Evolutionary conservation across 306 rosid species (phyloP), one percentile per base, ranked within the genome.

Genomic region (Trichosanthes cucumerina): DNA sequence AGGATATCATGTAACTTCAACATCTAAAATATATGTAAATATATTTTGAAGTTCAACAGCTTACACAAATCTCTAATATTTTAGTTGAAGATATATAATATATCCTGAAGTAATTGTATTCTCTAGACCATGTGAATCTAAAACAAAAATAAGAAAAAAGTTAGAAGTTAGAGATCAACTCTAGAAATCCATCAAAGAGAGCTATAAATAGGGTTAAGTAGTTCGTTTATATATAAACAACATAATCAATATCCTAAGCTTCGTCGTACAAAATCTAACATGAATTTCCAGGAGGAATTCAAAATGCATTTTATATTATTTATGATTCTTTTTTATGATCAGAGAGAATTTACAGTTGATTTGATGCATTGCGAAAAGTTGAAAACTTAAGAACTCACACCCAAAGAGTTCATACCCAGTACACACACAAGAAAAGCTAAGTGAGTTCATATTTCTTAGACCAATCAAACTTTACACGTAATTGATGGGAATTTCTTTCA

Each of bases 401-500:
- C 10, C n/a, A n/a, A 33, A 63, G 43, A 63, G 14, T 2, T 5
- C 21, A 63, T 4, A 28, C 23, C 10, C 10, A 31, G 11, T 31
- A 31, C 43, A 63, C 6, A 11, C 15, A 23, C 64, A 10, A 59
- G 36, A 28, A 28, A n/a, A 23, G 63, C 9, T 62, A 33, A 13
- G 43, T 62, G 19, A 62, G 69, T 63, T 63, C 41, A 16, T 31
- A 3, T 14, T 1, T 60, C 9, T 12, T 28, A 63, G 43, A 63
- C 11, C 38, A 63, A 14, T 5, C 70, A 63, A 6, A 63, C 43
- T 63, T 63, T 63, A 63, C 73, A 66, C 74, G 74, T 66, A 66
- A 66, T 21, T 66, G 73, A 66, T 66, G 73, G 73, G 73, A 66
- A 66, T 66, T 66, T 38, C 3, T 66, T 66, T 66, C 18, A 66